Percentiles rank a stretch among this genome's conserved stretches.
Conservation (phyloP, 2,329 filamentous ascomycete species). For the Pseudocercospora fuligena region DNA sequence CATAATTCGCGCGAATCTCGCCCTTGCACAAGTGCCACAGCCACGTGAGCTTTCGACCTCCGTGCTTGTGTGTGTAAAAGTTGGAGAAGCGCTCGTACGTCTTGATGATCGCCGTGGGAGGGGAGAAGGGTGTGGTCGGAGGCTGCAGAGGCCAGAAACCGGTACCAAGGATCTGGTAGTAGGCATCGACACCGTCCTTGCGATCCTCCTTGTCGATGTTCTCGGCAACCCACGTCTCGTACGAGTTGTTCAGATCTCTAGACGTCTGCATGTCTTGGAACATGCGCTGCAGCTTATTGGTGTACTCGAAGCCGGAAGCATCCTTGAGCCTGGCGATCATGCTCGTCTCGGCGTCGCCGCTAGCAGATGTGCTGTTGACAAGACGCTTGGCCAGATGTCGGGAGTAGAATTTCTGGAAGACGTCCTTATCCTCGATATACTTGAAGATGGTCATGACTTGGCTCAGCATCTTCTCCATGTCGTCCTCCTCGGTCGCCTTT, state of each 20-base stretch:
- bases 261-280: conserved; percentile 99
- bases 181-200: conserved; percentile 78
- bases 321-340: conserved; percentile 99
- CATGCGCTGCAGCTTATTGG: conserved; percentile 99
- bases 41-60: conserved; percentile 95
- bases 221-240: conserved; percentile 75
- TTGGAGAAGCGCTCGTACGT: conserved; percentile 87
- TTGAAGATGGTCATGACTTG: conserved; percentile 99
- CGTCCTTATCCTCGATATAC: conserved; percentile 99
- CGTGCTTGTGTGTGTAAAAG: conserved; percentile 97
- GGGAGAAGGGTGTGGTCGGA: conserved; percentile 84
- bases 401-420: conserved; percentile 99
- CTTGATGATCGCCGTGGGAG: conserved; percentile 80
- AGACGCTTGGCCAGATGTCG: conserved; percentile 93
- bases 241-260: conserved; percentile 90
- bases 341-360: conserved; percentile 95
- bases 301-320: conserved; percentile 98
- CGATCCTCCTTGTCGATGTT: conserved; percentile 67
- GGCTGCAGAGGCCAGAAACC: conserved; percentile 95
- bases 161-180: conserved; percentile 91
- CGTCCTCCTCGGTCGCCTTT: conserved; percentile 89
- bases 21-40: conserved; percentile 98
- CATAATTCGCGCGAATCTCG: conserved; percentile 91
- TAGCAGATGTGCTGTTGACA: conserved; percentile 93
- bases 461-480: conserved; percentile 83